phyloP scores from a whole-genome alignment of 805 yeast species.

The Starmerella bombicola region DNA sequence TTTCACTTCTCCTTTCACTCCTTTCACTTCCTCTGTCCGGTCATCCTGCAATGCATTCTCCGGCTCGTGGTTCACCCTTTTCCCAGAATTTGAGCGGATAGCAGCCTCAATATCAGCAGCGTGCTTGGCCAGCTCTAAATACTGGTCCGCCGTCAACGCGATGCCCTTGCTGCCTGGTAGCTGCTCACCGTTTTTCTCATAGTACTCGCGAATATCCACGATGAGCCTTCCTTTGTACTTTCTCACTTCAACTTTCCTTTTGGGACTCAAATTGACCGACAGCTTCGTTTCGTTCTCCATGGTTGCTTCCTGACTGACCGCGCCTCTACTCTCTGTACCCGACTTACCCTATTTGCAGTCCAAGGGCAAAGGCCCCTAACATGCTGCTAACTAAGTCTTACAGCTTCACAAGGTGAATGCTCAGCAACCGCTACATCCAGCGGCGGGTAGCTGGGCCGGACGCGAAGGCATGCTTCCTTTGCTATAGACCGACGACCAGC shows the following conservation, averaged over 20 bases:
- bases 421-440: constrained; percentile 35
- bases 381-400: too few relatives aligned
- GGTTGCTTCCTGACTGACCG: constrained; percentile 1
- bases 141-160: constrained; percentile 19
- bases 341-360: too few relatives aligned
- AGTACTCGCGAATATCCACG: constrained; percentile 78
- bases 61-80: not conserved
- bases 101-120: constrained; percentile 9
- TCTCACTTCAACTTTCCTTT: constrained; percentile 61
- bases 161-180: constrained; percentile 66
- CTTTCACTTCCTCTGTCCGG: not conserved
- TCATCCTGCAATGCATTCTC: not conserved
- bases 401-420: constrained; percentile 24
- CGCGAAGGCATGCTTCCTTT: constrained; percentile 38
- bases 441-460: constrained; percentile 37
- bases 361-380: too few relatives aligned
- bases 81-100: too few relatives aligned
- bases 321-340: too few relatives aligned
- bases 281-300: not conserved
- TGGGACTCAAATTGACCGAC: constrained; percentile 37
- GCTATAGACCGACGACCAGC: constrained; percentile 41
- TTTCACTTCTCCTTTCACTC: not conserved
- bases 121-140: constrained; percentile 8
- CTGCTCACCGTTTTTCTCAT: constrained; percentile 46
- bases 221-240: constrained; percentile 53